Conservation (phyloP, 2,329 filamentous ascomycete genomes). For the Xylogone sp. region DNA sequence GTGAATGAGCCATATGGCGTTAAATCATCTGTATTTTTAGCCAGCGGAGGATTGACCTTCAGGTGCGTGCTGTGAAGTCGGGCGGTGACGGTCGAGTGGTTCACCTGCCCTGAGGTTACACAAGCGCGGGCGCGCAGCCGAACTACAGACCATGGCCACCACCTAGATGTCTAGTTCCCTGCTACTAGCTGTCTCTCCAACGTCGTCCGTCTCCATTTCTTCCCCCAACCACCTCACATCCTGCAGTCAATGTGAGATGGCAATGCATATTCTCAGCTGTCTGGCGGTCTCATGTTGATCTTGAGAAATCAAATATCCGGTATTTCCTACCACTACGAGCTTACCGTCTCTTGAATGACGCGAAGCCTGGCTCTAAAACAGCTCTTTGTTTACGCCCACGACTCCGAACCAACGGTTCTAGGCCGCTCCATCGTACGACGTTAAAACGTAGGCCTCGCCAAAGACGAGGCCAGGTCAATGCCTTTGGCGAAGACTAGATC, state of each 20-base stretch:
- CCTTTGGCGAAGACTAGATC: neutral
- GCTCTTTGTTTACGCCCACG: neutral
- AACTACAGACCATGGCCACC: neutral
- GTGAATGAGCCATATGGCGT: slow-evolving; percentile 7
- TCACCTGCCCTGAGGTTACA: neutral
- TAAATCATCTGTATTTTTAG: neutral
- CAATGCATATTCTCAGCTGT: neutral
- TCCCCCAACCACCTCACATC: neutral
- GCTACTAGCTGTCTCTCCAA: neutral
- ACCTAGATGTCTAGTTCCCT: neutral
- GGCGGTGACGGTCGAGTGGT: neutral
- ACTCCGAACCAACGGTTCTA: neutral
- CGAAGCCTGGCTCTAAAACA: neutral
- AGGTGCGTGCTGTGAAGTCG: neutral
- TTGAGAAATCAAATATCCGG: neutral
- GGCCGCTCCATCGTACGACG: neutral
- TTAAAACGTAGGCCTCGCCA: neutral
- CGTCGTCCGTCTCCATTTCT: neutral
- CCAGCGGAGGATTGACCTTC: neutral
- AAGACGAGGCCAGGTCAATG: neutral
- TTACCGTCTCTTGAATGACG: neutral
- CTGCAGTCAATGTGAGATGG: neutral
- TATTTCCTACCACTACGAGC: neutral
- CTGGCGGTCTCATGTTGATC: neutral
- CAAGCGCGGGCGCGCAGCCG: neutral